These are phyloP conservation scores for Boletus subcaerulescens DNA, from an alignment of 768 basidiomycete species.

Conservation along the genomic window DNA sequence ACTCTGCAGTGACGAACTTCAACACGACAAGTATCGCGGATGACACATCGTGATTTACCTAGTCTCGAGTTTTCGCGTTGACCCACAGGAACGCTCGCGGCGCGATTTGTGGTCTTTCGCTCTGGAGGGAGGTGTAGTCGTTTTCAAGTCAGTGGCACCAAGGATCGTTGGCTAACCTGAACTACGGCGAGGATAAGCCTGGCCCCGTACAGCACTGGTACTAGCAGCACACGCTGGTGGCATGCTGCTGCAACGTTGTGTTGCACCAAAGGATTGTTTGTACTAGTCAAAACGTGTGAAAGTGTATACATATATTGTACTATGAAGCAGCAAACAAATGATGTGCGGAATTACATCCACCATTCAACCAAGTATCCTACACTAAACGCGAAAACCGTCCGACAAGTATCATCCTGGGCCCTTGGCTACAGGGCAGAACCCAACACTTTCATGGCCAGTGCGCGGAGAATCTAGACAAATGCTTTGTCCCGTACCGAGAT, in stretches of 20 bases:
- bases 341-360: background rate
- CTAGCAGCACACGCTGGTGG: slow-evolving; percentile 1
- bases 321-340: no score
- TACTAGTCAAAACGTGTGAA: slow-evolving; percentile 1
- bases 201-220: background rate
- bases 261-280: background rate
- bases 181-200: background rate
- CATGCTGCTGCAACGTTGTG: slow-evolving; percentile 6
- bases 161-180: slow-evolving; percentile 19
- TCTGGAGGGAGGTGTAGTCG: slow-evolving; percentile 9
- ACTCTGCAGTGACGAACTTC: slow-evolving; percentile 12
- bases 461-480: slow-evolving; percentile 64
- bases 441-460: slow-evolving; percentile 78
- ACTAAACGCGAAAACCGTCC: background rate
- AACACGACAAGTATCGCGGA: slow-evolving; percentile 1
- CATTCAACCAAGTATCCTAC: slow-evolving; percentile 7
- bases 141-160: background rate
- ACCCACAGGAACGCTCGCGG: slow-evolving; percentile 17
- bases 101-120: slow-evolving; percentile 9
- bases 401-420: background rate
- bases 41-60: slow-evolving; percentile 9
- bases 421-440: slow-evolving; percentile 55
- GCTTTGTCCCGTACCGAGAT: background rate
- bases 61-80: slow-evolving; percentile 8
- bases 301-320: background rate